Evolutionary conservation across 2,329 filamentous ascomycete genomes (phyloP).

Genomic region (Sporothrix humicola): DNA sequence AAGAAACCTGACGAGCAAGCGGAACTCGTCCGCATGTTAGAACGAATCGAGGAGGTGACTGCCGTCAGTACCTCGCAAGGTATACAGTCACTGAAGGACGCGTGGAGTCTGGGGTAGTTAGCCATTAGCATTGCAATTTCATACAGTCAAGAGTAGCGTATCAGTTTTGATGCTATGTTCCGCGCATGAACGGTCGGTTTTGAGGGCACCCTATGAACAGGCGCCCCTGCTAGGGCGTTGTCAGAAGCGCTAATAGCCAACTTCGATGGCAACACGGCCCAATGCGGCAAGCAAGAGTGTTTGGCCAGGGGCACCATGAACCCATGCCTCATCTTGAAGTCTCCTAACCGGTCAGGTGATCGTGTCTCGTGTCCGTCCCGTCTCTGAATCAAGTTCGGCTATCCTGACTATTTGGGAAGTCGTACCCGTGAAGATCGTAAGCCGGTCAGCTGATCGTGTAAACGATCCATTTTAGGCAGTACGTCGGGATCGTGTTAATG

Average conservation of each 20-base stretch:
- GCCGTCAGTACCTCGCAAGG: constrained; percentile 1
- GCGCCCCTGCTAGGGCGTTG: not conserved
- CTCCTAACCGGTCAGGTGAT: not conserved
- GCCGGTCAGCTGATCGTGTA: constrained; percentile 7
- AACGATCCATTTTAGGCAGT: not conserved
- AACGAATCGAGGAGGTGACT: constrained; percentile 18
- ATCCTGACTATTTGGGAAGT: not conserved
- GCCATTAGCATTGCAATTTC: not conserved
- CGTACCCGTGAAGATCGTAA: not conserved
- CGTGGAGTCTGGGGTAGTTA: constrained; percentile 3
- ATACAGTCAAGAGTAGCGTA: not conserved
- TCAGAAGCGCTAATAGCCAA: no score
- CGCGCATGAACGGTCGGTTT: not conserved
- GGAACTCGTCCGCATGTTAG: constrained; percentile 1
- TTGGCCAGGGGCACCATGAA: no score
- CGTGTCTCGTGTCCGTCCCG: not conserved
- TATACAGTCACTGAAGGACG: not conserved
- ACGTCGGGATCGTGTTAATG: not conserved
- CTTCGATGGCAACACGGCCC: no score
- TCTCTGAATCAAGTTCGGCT: not conserved
- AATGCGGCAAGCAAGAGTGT: not conserved
- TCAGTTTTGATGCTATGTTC: not conserved
- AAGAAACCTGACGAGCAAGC: constrained; percentile 19
- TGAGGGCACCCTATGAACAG: no score
- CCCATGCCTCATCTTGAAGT: no score